A percentile compares a stretch with the other conserved stretches of the same genome.
Conservation (phyloP, 2,329 filamentous ascomycete species). For the Fusarium denticulatum region DNA sequence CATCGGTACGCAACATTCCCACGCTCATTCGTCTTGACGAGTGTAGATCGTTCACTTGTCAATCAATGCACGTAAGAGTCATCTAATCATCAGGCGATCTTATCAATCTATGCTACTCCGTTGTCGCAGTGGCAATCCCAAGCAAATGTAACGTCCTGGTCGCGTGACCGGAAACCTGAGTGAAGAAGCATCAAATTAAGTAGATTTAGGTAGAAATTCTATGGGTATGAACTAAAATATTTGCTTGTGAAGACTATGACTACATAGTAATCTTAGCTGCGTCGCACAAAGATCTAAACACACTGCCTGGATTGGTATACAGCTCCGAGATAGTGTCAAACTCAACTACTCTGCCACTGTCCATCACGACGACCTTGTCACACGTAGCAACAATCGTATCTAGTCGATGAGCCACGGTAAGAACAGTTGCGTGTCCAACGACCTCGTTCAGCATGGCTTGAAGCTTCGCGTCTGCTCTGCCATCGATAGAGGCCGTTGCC, state of each 20-base stretch:
- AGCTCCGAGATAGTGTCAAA: slow-evolving; percentile 16
- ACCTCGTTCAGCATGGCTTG: slow-evolving; percentile 23
- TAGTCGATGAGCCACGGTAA: slow-evolving; percentile 35
- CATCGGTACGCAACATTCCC: neutral
- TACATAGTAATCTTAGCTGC: slow-evolving; percentile 11
- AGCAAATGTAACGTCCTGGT: neutral
- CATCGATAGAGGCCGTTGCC: slow-evolving; percentile 20
- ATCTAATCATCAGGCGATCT: neutral
- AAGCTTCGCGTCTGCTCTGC: slow-evolving; percentile 18
- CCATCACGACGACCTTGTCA: slow-evolving; percentile 32
- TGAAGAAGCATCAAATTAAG: neutral
- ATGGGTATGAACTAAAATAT: neutral
- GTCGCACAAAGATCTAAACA: slow-evolving; percentile 24
- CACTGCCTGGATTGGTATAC: neutral
- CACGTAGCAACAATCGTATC: slow-evolving; percentile 37
- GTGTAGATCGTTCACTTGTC: neutral
- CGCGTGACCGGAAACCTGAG: neutral
- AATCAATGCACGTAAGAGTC: neutral
- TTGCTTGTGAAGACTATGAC: neutral
- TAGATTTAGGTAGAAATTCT: neutral
- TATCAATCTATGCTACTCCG: neutral
- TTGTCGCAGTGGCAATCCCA: neutral
- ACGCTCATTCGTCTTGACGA: neutral
- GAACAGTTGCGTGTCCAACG: slow-evolving; percentile 22
- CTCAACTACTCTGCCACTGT: slow-evolving; percentile 26